Conservation (phyloP, 495 filamentous ascomycete genomes). For the Aspergillus egyptiacus region DNA sequence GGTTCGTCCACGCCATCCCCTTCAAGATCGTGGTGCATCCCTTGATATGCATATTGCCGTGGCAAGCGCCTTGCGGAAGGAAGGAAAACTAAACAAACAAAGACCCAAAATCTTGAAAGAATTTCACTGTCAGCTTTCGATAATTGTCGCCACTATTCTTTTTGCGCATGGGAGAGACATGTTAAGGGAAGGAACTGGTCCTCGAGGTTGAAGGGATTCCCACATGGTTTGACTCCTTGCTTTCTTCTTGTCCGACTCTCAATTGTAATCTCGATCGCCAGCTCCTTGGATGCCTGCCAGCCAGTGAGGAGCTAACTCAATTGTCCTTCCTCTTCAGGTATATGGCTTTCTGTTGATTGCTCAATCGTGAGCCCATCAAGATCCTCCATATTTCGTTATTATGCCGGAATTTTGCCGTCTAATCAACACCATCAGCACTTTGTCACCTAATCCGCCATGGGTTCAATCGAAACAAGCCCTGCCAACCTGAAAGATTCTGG, state of each 20-base stretch:
- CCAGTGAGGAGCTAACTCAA: no score
- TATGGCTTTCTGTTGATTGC: background rate
- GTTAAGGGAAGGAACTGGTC: constrained; percentile 1
- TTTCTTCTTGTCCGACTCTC: background rate
- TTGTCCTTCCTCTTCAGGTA: no score
- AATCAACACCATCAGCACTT: background rate
- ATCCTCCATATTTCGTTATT: background rate
- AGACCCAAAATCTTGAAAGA: no score
- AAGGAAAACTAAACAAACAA: constrained; percentile 1
- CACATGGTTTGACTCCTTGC: constrained; percentile 9
- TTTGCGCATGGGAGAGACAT: no score
- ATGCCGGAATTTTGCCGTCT: background rate
- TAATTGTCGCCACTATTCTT: no score
- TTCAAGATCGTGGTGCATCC: no score
- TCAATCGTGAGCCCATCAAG: background rate
- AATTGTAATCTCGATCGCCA: background rate
- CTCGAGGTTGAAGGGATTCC: constrained; percentile 1
- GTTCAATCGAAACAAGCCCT: constrained; percentile 9
- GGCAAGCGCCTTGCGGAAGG: no score
- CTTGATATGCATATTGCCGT: background rate
- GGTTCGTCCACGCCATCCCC: no score
- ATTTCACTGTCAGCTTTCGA: no score
- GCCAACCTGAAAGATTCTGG: constrained; percentile 12
- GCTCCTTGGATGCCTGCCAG: no score
- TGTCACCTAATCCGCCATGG: constrained; percentile 1